Evolutionary conservation across 2,329 filamentous ascomycete genomes (phyloP).

Genomic region (Diaporthe vexans): DNA sequence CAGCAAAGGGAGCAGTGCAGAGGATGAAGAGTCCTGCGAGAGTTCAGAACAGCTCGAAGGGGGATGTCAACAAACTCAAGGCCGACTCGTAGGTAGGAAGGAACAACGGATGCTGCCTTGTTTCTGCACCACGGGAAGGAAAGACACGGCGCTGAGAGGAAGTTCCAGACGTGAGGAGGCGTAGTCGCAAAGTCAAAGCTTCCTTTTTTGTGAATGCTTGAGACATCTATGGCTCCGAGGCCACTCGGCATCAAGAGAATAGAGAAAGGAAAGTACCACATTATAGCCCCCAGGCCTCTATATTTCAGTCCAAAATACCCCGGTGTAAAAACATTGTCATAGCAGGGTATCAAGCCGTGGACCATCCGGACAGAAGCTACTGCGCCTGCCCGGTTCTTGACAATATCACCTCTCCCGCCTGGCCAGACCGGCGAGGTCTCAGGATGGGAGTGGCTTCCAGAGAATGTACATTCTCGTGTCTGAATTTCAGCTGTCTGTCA

Average conservation of each 20-base stretch:
- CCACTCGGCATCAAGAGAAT: not conserved
- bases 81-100: constrained; percentile 12
- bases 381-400: not conserved
- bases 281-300: not conserved
- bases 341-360: not conserved
- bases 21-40: not conserved
- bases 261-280: not conserved
- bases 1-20: not conserved
- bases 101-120: not conserved
- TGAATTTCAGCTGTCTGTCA: no score
- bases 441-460: no score
- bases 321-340: not conserved
- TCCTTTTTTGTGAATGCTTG: not conserved
- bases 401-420: not conserved
- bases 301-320: not conserved
- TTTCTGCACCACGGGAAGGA: constrained; percentile 11
- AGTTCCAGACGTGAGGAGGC: not conserved
- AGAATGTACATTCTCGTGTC: no score
- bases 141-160: not conserved
- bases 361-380: not conserved
- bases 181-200: not conserved
- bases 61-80: constrained; percentile 19
- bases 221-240: not conserved
- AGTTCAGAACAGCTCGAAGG: not conserved
- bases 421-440: not conserved